Evolutionary conservation across 2,329 filamentous ascomycete species (phyloP), one percentile per base, ranked within the genome.

Genomic region (Bretziella fagacearum): DNA sequence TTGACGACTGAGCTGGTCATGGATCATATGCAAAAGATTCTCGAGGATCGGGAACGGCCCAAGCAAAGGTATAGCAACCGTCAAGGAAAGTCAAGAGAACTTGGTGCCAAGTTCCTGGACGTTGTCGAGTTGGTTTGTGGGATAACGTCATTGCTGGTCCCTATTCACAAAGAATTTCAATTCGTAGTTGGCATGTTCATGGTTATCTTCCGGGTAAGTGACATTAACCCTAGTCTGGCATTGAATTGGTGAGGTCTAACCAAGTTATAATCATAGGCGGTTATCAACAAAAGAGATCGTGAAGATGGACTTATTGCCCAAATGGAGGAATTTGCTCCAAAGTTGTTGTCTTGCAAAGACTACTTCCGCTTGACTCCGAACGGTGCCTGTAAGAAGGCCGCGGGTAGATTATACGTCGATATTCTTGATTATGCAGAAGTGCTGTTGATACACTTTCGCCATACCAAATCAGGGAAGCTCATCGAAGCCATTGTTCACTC

Each of bases 101-200:
- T 46, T 46, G 18, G 20, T 2, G 8, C 17, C 13, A 43, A 35
- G n/a, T 50, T 35, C 17, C 39, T 17, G 1, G 43, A 46, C 5
- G 23, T 36, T 6, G 4, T 45, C 5, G 22, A 36, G 6, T 22
- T 46, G 17, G 39, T 50, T 15, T 36, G 29, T 17, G 43, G 29
- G 4, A 44, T 50, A 11, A 15, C 37, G 7, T 23, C 15, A 10
- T 32, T 41, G 4, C 20, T 50, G 4, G 22, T 26, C 3, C 43
- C 48, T 13, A 22, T 46, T 13, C 20, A 27, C 43, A 43, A 45
- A 17, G 48, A 50, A 1, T 41, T 45, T 26, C 36, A 46, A 6
- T 36, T 46, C 29, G 27, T 46, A 8, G 33, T 50, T 30, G 43
- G 48, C 26, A 46, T 50, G 44, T 42, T 46, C 30, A 46, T 50